Conservation (phyloP, 805 yeast species). For the Nakazawaea holstii region DNA sequence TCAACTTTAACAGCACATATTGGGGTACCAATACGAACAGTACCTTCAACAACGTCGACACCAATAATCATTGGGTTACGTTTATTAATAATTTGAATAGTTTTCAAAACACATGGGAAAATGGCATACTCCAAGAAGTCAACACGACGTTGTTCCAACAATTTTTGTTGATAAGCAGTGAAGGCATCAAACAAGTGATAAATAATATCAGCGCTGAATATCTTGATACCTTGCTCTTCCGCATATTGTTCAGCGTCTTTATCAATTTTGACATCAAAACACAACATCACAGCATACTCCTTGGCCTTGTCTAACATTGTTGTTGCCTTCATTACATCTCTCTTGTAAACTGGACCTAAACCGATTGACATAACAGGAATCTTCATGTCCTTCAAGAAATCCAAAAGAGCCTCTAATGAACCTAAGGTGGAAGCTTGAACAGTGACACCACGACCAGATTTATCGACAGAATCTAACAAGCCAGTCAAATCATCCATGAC, state of each 20-base stretch:
- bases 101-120: conserved; percentile 92
- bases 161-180: conserved; percentile 83
- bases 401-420: conserved; percentile 93
- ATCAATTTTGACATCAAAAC: conserved; percentile 96
- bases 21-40: conserved; percentile 88
- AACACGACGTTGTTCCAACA: conserved; percentile 85
- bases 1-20: conserved; percentile 89
- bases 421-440: conserved; percentile 99
- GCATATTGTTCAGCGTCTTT: conserved; percentile 99
- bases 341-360: conserved; percentile 94
- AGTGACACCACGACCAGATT: conserved; percentile 93
- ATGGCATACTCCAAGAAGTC: conserved; percentile 85
- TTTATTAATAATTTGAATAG: conserved; percentile 94
- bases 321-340: conserved; percentile 96
- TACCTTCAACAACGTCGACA: conserved; percentile 94
- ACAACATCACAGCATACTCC: conserved; percentile 94
- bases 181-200: conserved; percentile 95
- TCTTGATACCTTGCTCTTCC: conserved; percentile 82
- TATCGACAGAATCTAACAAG: conserved; percentile 88
- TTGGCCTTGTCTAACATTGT: conserved; percentile 97
- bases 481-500: conserved; percentile 98
- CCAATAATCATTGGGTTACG: conserved; percentile 99
- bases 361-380: conserved; percentile 99
- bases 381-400: conserved; percentile 96
- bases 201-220: conserved; percentile 94